Evolutionary conservation across 306 rosid species (phyloP), one percentile per base, ranked within the genome.

Genomic region (Prunus fruticosa): DNA sequence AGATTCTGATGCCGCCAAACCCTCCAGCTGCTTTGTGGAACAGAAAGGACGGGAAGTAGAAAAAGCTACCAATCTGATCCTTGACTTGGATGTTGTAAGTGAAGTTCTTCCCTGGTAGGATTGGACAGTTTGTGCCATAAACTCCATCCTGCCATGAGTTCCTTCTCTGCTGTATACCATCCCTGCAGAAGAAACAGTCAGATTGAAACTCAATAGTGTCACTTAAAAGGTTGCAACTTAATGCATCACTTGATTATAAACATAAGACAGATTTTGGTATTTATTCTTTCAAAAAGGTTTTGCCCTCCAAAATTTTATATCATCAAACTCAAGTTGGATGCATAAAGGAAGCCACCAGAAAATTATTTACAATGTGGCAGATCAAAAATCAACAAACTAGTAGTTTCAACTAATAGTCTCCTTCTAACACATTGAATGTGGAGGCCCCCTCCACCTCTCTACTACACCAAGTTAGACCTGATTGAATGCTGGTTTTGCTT

Each of bases 81-180:
- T 89, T 89, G 41, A 79, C 86, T 77, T 89, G 88, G 47, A 89
- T 71, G 71, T 43, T 45, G 69, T 86, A 88, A 71, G 96, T 85
- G 93, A 84, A 90, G 80, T 83, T 90, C 78, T 73, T 86, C 30
- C 91, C 68, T 1, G 89, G 89, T 63, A 83, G 83, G 63, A 90
- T 88, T 23, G 96, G 88, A 83, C 96, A 88, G 75, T 52, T 90
- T 30, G 96, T 86, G 53, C 96, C 96, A 30, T n/a, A 25, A 16
- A 87, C 80, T 56, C 91, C 93, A 72, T 90, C 93, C 57, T 82
- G 89, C 97, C 97, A 95, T 66, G 98, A 95, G 82, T 92, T 95
- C 78, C 96, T 89, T 78, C 98, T 85, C 73, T 95, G 97, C 79
- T 95, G 98, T 72, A 95, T 25, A 0, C 98, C 98, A 80, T 88